A percentile compares a stretch with the other conserved stretches of the same genome.
phyloP scores from a whole-genome alignment of 805 yeast species.

The Yarrowia osloensis region DNA sequence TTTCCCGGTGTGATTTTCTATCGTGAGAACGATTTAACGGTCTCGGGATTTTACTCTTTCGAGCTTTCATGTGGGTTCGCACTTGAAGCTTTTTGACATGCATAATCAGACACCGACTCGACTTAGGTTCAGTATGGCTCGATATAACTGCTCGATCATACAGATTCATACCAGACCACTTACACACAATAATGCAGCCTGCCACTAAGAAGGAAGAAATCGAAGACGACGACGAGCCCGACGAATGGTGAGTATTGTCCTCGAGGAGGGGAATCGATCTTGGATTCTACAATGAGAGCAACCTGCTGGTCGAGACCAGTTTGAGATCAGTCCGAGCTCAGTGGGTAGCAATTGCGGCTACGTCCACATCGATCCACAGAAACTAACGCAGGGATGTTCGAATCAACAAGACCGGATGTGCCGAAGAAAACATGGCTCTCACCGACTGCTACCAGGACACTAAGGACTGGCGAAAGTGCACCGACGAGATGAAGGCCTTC shows the following conservation, averaged over 20 bases:
- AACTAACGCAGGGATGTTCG: slow-evolving; percentile 58
- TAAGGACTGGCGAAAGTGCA: slow-evolving; percentile 77
- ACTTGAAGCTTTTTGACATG: slow-evolving; percentile 1
- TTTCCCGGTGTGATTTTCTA: neutral
- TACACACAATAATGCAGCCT: slow-evolving; percentile 6
- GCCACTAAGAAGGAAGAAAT: slow-evolving; percentile 30
- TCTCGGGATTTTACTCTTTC: neutral
- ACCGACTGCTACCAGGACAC: slow-evolving; percentile 81
- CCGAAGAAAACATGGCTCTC: slow-evolving; percentile 65
- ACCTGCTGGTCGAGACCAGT: neutral
- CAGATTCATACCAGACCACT: neutral
- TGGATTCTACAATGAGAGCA: neutral
- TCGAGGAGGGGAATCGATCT: too few relatives aligned
- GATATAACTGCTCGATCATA: slow-evolving; percentile 19
- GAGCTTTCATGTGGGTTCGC: neutral
- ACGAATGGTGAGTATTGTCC: slow-evolving; percentile 61
- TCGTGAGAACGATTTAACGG: neutral
- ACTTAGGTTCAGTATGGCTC: slow-evolving; percentile 23
- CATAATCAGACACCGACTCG: slow-evolving; percentile 18
- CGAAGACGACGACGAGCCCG: slow-evolving; percentile 61
- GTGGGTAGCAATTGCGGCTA: too few relatives aligned
- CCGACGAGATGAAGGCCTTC: slow-evolving; percentile 62
- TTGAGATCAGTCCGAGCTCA: neutral
- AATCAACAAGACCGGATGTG: slow-evolving; percentile 74
- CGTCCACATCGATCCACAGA: too few relatives aligned